Conservation (phyloP, 1,284 basidiomycete species). For the Tilletia setariae region DNA sequence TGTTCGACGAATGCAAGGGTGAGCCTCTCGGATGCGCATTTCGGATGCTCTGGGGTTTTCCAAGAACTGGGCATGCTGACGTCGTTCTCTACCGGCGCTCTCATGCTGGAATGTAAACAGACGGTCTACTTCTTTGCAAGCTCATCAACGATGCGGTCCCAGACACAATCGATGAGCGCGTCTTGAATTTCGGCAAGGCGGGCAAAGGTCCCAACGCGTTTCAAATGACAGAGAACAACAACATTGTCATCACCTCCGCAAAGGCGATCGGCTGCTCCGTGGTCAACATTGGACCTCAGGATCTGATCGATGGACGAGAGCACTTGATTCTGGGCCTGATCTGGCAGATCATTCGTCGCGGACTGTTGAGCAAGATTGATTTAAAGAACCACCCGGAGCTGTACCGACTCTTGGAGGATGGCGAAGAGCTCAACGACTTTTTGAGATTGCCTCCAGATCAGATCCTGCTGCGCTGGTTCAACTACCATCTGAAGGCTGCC, state of each 20-base stretch:
- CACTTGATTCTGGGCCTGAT: slow-evolving; percentile 97
- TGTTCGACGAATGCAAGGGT: slow-evolving; percentile 89
- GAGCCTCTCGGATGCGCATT: background rate
- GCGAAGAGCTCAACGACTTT: slow-evolving; percentile 92
- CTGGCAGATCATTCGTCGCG: slow-evolving; percentile 95
- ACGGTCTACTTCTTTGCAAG: slow-evolving; percentile 94
- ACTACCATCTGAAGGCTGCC: slow-evolving; percentile 94
- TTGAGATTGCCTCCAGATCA: slow-evolving; percentile 91
- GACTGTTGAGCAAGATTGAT: slow-evolving; percentile 88
- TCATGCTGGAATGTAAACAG: slow-evolving; percentile 53
- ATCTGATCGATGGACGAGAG: slow-evolving; percentile 88
- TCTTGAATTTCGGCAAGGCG: slow-evolving; percentile 67
- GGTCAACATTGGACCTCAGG: slow-evolving; percentile 93
- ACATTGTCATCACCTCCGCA: slow-evolving; percentile 95
- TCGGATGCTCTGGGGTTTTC: no score
- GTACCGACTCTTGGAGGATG: slow-evolving; percentile 91
- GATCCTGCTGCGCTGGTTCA: slow-evolving; percentile 95
- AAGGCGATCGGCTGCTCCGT: slow-evolving; percentile 98
- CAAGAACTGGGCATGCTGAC: background rate
- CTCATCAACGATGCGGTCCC: slow-evolving; percentile 98
- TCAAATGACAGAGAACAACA: slow-evolving; percentile 99
- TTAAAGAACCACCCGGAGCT: slow-evolving; percentile 97
- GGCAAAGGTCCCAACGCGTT: slow-evolving; percentile 73
- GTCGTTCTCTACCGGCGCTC: background rate
- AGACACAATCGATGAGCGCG: slow-evolving; percentile 97